Evolutionary conservation across 192 early-diverging fungal species (phyloP), one percentile per base, ranked within the genome.

Genomic region (Coemansia reversa): DNA sequence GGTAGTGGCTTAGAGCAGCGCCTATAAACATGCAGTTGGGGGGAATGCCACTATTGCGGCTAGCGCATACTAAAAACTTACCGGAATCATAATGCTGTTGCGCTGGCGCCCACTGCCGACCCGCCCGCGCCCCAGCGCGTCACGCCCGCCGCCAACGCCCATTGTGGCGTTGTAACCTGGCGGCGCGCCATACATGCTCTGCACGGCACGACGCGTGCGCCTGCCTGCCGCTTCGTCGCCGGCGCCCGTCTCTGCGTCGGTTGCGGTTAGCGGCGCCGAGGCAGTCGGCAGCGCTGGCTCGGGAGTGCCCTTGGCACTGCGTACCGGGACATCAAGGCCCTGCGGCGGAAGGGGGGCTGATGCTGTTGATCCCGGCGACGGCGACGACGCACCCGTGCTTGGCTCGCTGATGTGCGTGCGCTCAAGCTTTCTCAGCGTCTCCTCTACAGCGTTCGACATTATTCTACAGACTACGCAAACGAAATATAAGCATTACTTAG

Each of bases 401-500:
- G 62, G 47, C 54, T 72, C 74, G 67, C 64, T 59, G 35, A 81
- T 72, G 49, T 64, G 62, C 20, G 79, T 58, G 56, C 74, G 73
- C 53, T 81, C 79, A 12, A 81, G 62, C 61, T 70, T 76, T 27
- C 60, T 68, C 53, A 81, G 70, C 48, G 79, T 76, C 51, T 81
- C 79, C 62, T 81, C 74, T 47, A 76, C 66, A 48, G 79, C 70
- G 67, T 72, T 81, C 63, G 79, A 76, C 79, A 81, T 81, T 81
- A 69, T 70, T 74, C 53, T 57, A 60, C 23, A 30, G 39, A 27
- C 58, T 90, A 89, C 89, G 91, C 95, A 5, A 91, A 93, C 9
- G 84, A 93, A 45, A 90, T 85, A 65, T 87, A 93, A 61, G 95
- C 93, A 33, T 83, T 93, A 30, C 82, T 97, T 45, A 45, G 14